Evolutionary conservation across 2,329 filamentous ascomycete genomes (phyloP).

Genomic region (Teratosphaeria pseudoeucalypti): DNA sequence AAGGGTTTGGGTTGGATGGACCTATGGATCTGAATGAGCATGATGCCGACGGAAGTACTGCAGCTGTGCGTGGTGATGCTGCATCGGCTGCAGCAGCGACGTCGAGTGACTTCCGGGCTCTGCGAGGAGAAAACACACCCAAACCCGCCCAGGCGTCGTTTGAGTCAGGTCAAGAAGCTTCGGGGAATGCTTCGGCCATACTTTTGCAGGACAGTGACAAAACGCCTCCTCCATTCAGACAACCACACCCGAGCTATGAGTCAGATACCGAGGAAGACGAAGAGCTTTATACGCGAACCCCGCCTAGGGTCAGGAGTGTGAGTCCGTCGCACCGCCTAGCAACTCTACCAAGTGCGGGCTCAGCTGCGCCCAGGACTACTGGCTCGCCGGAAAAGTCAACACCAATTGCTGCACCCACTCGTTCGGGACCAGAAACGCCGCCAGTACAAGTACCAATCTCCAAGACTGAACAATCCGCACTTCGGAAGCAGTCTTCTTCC

Average conservation of each 20-base stretch:
- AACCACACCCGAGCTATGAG: not conserved
- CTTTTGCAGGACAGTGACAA: not conserved
- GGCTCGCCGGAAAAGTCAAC: not conserved
- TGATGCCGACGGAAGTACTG: not conserved
- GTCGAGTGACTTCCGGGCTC: not conserved
- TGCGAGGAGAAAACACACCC: not conserved
- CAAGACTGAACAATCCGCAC: not conserved
- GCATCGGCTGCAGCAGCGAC: not conserved
- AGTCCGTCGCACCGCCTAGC: not conserved
- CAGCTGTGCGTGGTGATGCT: not conserved
- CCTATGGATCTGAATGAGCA: not conserved
- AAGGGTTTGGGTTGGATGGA: constrained; percentile 8
- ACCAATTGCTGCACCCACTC: not conserved
- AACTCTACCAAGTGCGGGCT: not conserved
- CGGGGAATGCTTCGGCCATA: not conserved
- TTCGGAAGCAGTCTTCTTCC: not conserved
- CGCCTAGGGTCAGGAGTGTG: not conserved
- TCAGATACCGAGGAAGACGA: constrained; percentile 1
- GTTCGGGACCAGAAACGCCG: not conserved
- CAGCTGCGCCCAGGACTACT: not conserved
- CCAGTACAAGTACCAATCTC: not conserved
- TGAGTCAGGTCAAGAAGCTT: not conserved
- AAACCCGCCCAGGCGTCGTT: not conserved
- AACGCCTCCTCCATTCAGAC: not conserved
- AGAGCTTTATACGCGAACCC: not conserved